Percentiles rank a stretch among this genome's conserved stretches.
Conservation (phyloP, 257 asterid species). For the Scutellaria barbata region DNA sequence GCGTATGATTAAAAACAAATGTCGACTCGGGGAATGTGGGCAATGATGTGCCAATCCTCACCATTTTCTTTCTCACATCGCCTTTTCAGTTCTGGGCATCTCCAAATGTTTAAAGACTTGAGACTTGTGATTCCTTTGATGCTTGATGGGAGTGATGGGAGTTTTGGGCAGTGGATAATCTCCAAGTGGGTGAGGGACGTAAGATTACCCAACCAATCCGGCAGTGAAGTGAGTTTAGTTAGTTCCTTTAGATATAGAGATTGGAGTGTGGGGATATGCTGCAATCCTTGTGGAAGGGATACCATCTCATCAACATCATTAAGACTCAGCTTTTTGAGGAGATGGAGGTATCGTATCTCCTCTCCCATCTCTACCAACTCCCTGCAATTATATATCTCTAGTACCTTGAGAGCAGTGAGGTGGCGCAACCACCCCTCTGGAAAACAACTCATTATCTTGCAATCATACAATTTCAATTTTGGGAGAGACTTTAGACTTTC, state of each 20-base stretch:
- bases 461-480: no score
- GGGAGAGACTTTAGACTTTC: no score
- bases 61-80: background rate
- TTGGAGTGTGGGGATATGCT: conserved; percentile 15
- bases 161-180: conserved; percentile 10
- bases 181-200: conserved; percentile 6
- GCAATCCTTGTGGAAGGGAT: background rate
- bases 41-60: background rate
- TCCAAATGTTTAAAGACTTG: background rate
- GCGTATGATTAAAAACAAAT: no score
- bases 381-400: background rate
- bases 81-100: background rate
- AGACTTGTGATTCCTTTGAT: conserved; percentile 9
- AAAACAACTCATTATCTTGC: no score
- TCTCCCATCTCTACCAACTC: background rate
- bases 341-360: background rate
- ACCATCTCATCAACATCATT: background rate
- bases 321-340: background rate
- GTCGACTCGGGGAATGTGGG: background rate
- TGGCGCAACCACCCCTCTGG: no score
- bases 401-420: background rate
- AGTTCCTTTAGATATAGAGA: background rate
- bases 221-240: conserved; percentile 24
- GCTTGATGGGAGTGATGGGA: conserved; percentile 34
- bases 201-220: conserved; percentile 29